These are phyloP conservation scores for Talaromyces nanjingensis DNA, from an alignment of 495 filamentous ascomycete species.

Conservation along the genomic window DNA sequence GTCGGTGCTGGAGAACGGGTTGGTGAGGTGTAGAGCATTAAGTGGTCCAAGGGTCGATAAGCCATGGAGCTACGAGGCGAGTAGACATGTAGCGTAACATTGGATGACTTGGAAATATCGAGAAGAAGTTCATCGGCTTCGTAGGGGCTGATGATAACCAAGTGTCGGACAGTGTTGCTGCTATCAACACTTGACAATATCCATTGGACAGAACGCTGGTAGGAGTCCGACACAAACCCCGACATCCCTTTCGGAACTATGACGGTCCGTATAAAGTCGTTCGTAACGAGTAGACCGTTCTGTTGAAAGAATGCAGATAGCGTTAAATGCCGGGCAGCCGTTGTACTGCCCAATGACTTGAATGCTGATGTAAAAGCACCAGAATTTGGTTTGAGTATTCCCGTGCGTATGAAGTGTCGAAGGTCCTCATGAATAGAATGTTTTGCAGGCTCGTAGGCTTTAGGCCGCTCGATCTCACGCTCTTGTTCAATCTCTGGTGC, in stretches of 20 bases:
- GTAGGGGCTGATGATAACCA: slow-evolving; percentile 55
- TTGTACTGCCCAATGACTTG: slow-evolving; percentile 27
- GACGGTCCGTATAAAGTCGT: slow-evolving; percentile 46
- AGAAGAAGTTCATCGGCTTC: slow-evolving; percentile 52
- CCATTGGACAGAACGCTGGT: slow-evolving; percentile 54
- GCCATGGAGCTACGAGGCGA: slow-evolving; percentile 41
- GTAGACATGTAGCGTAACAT: slow-evolving; percentile 51
- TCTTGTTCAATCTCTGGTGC: slow-evolving; percentile 51
- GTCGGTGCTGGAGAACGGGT: neutral
- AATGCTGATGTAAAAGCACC: slow-evolving; percentile 38
- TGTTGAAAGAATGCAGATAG: slow-evolving; percentile 26
- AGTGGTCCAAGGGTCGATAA: slow-evolving; percentile 39
- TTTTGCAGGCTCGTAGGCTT: slow-evolving; percentile 15
- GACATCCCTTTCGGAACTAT: neutral
- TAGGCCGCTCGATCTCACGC: slow-evolving; percentile 38
- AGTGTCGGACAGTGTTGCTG: slow-evolving; percentile 12
- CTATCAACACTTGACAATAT: slow-evolving; percentile 32
- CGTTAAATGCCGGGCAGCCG: slow-evolving; percentile 16
- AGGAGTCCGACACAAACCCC: slow-evolving; percentile 38
- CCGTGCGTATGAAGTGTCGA: slow-evolving; percentile 19
- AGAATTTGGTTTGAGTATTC: slow-evolving; percentile 7
- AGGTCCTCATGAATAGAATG: slow-evolving; percentile 36
- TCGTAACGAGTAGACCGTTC: slow-evolving; percentile 37
- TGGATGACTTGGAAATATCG: slow-evolving; percentile 20
- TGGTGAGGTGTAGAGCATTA: slow-evolving; percentile 30